Conservation (phyloP, 140 eudicot species). For the Cichorium intybus region DNA sequence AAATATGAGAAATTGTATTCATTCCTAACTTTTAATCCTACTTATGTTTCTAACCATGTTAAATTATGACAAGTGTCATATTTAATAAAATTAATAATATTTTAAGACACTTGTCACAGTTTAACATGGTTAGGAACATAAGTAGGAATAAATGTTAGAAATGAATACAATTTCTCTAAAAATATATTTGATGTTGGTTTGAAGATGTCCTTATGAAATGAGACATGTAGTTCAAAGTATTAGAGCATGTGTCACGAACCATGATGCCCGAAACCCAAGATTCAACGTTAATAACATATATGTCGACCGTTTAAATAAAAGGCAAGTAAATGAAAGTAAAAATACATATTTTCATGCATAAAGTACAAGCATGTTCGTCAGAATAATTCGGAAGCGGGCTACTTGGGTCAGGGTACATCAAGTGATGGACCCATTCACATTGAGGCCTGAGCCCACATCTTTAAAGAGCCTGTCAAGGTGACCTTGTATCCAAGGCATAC, state of each 20-base stretch:
- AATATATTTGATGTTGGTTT: no score
- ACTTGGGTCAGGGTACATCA: slow-evolving; percentile 5
- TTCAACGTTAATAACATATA: background rate
- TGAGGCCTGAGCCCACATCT: slow-evolving; percentile 23
- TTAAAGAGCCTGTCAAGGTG: slow-evolving; percentile 7
- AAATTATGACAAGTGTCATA: no score
- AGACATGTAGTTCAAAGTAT: background rate
- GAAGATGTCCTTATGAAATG: no score
- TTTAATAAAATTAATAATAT: no score
- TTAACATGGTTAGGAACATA: no score
- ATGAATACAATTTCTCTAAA: no score
- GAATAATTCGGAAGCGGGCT: background rate
- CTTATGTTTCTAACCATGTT: no score
- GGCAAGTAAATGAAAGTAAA: background rate
- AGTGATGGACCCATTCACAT: slow-evolving; percentile 31
- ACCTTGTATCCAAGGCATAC: slow-evolving; percentile 29
- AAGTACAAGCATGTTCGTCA: background rate
- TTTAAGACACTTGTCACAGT: no score
- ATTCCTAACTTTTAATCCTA: no score
- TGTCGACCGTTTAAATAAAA: background rate
- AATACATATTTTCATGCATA: background rate
- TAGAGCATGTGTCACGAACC: background rate
- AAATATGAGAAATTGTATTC: no score
- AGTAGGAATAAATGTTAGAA: no score
- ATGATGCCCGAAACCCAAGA: background rate